Base-by-base conservation (phyloP, 1,284 basidiomycete genomes). In the Exobasidium cylindrosporum region DNA sequence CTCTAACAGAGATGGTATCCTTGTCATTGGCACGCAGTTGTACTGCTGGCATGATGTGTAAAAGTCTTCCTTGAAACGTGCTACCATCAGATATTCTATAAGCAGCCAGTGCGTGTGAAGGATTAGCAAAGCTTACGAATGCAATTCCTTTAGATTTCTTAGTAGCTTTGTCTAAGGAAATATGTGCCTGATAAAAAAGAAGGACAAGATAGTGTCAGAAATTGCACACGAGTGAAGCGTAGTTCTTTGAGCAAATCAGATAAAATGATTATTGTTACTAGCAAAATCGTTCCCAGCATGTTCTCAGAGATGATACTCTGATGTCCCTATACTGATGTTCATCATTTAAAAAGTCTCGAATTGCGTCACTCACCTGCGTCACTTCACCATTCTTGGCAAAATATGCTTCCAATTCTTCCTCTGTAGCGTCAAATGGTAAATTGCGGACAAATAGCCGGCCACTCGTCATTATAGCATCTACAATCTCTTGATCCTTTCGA, bases 391-490 rank as follows among this genome's bases (percentile, higher is more conserved):
- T 91, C 0, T 84, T 82, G 7, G 82, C 80, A 78, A 95, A 93
- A 4, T 88, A 83, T n/a, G 84, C 82, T 5, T 81, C 78, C 1
- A 97, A 80, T 57, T 96, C 91, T 2, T 84, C 82, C 32, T 89
- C 86, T 0, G 88, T 89, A 61, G 90, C 90, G 0, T 89, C 85
- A 76, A 92, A 97, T 0, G 93, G 85, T 21, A 97, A 81, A 78
- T 97, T 98, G 13, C 95, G 90, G 4, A 97, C 83, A 77, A 97
- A 97, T 3, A 97, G 82, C 1, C 95, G 87, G 0, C 87, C 86
- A 0, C 91, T 92, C 61, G 86, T 85, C 26, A 89, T 82, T 60
- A 97, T 92, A 0, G 87, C 87, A 66, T 68, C 72, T 53, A 70
- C 65, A 46, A 63, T 84, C 53, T 82, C 81, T 23, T 74, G 68